Percentiles rank a stretch among this genome's conserved stretches.
These are phyloP conservation scores for Hansenula lynferdii DNA, from an alignment of 1,139 yeast genomes.

Conservation along the genomic window DNA sequence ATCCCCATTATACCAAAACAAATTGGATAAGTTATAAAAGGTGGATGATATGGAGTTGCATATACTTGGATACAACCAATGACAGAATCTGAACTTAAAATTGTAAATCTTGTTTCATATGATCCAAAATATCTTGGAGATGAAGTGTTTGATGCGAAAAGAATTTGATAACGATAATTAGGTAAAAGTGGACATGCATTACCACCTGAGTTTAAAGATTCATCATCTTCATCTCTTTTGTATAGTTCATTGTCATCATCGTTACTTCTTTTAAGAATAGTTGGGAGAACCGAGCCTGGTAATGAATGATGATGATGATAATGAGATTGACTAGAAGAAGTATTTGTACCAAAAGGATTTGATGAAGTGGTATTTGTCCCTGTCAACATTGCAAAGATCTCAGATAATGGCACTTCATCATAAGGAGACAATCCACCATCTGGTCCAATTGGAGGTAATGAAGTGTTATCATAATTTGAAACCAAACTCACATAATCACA, in stretches of 20 bases:
- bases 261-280: too few relatives aligned
- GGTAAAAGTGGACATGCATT: too few relatives aligned
- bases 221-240: slow-evolving; percentile 1
- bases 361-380: too few relatives aligned
- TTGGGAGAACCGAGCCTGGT: too few relatives aligned
- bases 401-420: too few relatives aligned
- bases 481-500: slow-evolving; percentile 35
- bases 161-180: slow-evolving; percentile 8
- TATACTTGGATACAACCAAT: slow-evolving; percentile 42
- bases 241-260: too few relatives aligned
- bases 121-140: slow-evolving; percentile 10
- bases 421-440: not conserved
- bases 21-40: slow-evolving; percentile 36
- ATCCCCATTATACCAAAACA: slow-evolving; percentile 39
- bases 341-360: too few relatives aligned
- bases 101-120: slow-evolving; percentile 8
- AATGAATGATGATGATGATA: too few relatives aligned
- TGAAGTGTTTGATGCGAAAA: slow-evolving; percentile 5
- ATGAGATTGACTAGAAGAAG: too few relatives aligned
- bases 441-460: not conserved
- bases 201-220: slow-evolving; percentile 4
- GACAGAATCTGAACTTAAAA: slow-evolving; percentile 3
- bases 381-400: too few relatives aligned
- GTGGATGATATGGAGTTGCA: slow-evolving; percentile 46
- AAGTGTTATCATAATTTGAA: not conserved